These are phyloP conservation scores for Hypoxylon sp. DNA, from an alignment of 2,329 filamentous ascomycete genomes.

Conservation along the genomic window DNA sequence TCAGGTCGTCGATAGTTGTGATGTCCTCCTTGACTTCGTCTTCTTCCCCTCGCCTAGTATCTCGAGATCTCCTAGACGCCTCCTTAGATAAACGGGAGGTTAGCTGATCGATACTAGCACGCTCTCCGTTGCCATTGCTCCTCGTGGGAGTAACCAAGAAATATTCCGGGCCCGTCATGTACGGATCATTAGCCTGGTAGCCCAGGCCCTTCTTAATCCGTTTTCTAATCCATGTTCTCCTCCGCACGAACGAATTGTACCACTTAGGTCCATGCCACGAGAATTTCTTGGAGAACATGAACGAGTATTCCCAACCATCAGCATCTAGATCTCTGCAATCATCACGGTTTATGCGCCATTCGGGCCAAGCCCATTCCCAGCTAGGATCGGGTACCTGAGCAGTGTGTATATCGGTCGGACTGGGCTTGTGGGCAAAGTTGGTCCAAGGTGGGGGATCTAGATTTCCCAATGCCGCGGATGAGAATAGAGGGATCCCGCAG, in stretches of 20 bases:
- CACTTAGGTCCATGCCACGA: constrained; percentile 92
- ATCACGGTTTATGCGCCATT: constrained; percentile 79
- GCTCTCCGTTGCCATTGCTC: constrained; percentile 53
- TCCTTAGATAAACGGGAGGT: constrained; percentile 55
- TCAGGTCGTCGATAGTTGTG: constrained; percentile 76
- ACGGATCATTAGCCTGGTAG: constrained; percentile 67
- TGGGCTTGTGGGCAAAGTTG: constrained; percentile 74
- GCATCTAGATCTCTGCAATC: constrained; percentile 79
- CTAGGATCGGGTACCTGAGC: constrained; percentile 94
- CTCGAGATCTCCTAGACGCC: constrained; percentile 53
- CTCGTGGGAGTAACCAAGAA: constrained; percentile 77
- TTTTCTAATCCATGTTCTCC: constrained; percentile 89
- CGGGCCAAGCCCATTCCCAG: constrained; percentile 88
- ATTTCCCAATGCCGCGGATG: constrained; percentile 84
- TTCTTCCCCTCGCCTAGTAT: constrained; percentile 49
- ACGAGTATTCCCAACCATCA: constrained; percentile 96
- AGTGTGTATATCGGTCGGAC: constrained; percentile 80
- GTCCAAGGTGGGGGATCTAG: constrained; percentile 92
- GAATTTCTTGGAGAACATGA: constrained; percentile 81
- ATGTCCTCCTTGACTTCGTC: constrained; percentile 64
- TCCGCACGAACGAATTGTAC: constrained; percentile 95
- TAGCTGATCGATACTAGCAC: constrained; percentile 40
- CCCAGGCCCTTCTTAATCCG: constrained; percentile 73
- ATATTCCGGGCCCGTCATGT: constrained; percentile 82
- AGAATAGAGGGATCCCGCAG: constrained; percentile 93